Base-by-base conservation (phyloP, 2,329 filamentous ascomycete genomes). In the Xylogone sp. region DNA sequence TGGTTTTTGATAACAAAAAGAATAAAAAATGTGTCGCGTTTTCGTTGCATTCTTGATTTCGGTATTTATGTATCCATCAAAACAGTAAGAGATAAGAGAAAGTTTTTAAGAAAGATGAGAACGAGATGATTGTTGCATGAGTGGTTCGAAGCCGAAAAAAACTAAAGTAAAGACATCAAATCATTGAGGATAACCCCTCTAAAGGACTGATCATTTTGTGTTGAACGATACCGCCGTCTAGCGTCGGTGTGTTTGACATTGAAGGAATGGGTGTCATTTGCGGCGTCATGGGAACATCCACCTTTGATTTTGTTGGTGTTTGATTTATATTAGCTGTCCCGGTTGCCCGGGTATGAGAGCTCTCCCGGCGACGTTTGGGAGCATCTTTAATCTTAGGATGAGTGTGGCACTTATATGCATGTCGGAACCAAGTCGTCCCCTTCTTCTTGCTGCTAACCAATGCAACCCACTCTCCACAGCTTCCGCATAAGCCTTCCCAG, bases 391-490 rank as follows among this genome's bases (percentile, higher is more conserved):
- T 78, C 67, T 88, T 88, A 16, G 82, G 80, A 59, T 88, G 85
- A 1, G 83, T 84, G 65, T 88, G 85, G 59, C 86, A 88, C 79
- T 93, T 94, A 74, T 94, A 94, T 45, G 89, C 88, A 69, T 95
- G 90, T 58, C 90, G 78, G 69, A 93, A 95, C 88, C 89, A 95
- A 3, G 89, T 92, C 1, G 89, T 95, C n/a, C 88, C 88, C 73
- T 93, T 92, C 75, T 93, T 93, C 73, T 93, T 93, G 67, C 85
- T 90, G 71, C 87, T 92, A 42, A 91, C 87, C 31, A 92, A 74
- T 12, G 86, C 84, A 59, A 92, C 86, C 88, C 88, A 92, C 55
- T 90, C 86, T 58, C 85, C 86, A 70, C 88, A 92, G 64, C 83
- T 86, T 46, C 86, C 83, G 63, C 88, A 93, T 5, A 90, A 75